Evolutionary conservation across 169 alveolate genomes (phyloP).

Genomic region (Cyclospora cayetanensis): DNA sequence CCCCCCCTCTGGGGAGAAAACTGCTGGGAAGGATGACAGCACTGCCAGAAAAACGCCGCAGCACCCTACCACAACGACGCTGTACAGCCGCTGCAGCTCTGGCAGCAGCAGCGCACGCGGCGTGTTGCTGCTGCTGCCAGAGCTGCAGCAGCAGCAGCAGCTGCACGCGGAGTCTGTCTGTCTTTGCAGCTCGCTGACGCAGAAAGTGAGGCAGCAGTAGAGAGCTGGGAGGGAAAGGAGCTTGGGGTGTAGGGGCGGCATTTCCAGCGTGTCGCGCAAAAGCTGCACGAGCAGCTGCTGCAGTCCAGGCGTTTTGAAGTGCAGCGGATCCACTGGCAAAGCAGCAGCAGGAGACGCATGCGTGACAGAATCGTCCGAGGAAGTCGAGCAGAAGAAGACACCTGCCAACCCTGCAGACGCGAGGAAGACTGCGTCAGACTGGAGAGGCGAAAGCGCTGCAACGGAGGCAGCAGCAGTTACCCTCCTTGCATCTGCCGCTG

Average conservation of each 20-base stretch:
- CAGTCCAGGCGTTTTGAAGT: conserved; percentile 19
- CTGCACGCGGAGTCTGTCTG: conserved; percentile 22
- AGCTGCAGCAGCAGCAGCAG: conserved; percentile 54
- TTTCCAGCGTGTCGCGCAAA: conserved; percentile 24
- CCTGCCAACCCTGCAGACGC: neutral
- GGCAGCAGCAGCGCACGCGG: conserved; percentile 2
- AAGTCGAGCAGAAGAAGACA: neutral
- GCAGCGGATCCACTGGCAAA: neutral
- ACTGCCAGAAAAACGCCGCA: conserved; percentile 12
- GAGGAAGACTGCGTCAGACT: neutral
- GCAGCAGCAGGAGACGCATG: neutral
- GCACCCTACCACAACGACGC: conserved; percentile 14
- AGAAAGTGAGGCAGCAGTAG: conserved; percentile 3
- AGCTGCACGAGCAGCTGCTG: conserved; percentile 55
- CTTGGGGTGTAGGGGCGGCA: conserved; percentile 42
- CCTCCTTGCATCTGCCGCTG: conserved; percentile 31
- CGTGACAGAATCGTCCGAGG: neutral
- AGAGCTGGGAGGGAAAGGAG: neutral
- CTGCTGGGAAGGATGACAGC: conserved; percentile 11
- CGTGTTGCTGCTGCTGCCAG: conserved; percentile 2
- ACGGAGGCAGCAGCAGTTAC: conserved; percentile 53
- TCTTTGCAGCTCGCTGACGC: conserved; percentile 43
- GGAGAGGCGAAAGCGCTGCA: neutral
- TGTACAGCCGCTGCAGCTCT: conserved; percentile 57
- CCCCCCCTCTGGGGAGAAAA: neutral